phyloP scores from a whole-genome alignment of 2,329 filamentous ascomycete genomes.

The Penicillium sp. region DNA sequence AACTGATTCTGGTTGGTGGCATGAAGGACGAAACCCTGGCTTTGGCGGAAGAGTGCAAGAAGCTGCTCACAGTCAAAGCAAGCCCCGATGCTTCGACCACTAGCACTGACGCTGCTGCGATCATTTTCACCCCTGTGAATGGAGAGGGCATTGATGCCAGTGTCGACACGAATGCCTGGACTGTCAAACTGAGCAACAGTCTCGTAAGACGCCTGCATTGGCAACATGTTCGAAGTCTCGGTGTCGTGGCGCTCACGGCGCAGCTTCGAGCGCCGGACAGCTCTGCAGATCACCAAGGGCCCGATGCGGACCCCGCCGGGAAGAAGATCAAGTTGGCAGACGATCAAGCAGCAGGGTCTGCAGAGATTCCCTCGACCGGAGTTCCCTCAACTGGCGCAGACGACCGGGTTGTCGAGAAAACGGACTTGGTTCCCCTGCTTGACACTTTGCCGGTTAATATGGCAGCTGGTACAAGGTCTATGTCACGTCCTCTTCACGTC shows the following conservation, averaged over 20 bases:
- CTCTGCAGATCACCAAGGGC: conserved; percentile 29
- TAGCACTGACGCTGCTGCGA: conserved; percentile 48
- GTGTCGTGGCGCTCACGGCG: conserved; percentile 88
- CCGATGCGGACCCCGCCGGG: conserved; percentile 34
- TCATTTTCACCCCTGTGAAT: conserved; percentile 76
- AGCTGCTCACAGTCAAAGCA: conserved; percentile 49
- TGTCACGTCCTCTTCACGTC: conserved; percentile 84
- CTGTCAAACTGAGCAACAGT: conserved; percentile 77
- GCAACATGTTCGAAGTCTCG: conserved; percentile 86
- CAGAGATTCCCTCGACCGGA: conserved; percentile 17
- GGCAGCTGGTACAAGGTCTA: conserved; percentile 66
- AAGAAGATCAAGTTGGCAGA: conserved; percentile 50
- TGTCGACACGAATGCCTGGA: conserved; percentile 97
- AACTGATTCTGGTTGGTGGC: conserved; percentile 86
- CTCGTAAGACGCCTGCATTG: conserved; percentile 84
- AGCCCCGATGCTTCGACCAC: conserved; percentile 21
- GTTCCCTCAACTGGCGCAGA: conserved; percentile 15
- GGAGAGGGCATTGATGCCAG: conserved; percentile 77
- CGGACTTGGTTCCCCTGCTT: conserved; percentile 45
- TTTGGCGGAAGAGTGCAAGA: conserved; percentile 73
- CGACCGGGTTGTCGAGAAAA: conserved; percentile 21
- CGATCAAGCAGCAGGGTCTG: conserved; percentile 36
- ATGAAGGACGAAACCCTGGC: conserved; percentile 69
- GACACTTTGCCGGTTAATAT: conserved; percentile 56
- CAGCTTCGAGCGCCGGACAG: conserved; percentile 50